Base-by-base conservation (phyloP, 352 stramenopile genomes). In the Poterioochromonas sp. region DNA sequence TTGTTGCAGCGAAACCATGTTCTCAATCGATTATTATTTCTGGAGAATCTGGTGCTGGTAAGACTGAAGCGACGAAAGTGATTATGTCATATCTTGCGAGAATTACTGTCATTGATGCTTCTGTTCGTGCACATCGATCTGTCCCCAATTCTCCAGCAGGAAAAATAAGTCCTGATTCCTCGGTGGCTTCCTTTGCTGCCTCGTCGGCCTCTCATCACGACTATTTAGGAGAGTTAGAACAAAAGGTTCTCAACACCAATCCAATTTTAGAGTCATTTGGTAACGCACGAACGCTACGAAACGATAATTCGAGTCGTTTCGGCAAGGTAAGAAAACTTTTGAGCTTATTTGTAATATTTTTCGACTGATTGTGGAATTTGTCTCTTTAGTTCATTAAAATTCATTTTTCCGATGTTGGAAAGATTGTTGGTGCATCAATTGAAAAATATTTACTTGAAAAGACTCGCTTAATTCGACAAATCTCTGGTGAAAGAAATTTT, bases 361-460 rank as follows among this genome's bases (percentile, higher is more conserved):
- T 22, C 32, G 34, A 22, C 22, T 62, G 12, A 76, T 12, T 58
- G n/a, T 22, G n/a, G n/a, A n/a, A n/a, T n/a, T 15, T 79, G 18
- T 79, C 29, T 79, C 11, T 73, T 26, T 37, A 79, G 64, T 79
- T 73, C 37, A 77, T 62, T 41, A 77, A 77, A 35, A 77, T 79
- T 22, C 43, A 77, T 43, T 79, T 77, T 60, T 15, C 11, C 18
- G 32, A 8, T 44, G 15, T 22, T 20, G 62, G 51, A 39, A 73
- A 32, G 62, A 77, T 77, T 15, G 83, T 94, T 12, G 91, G 91
- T 41, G 91, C 90, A 3, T 89, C 90, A 77, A 94, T 86, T 40
- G 44, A 63, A n/a, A 95, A 97, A 39, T 99, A 98, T 80, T 86
- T 99, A 63, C 85, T 99, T 18, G 95, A 99, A 83, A 93, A 78